phyloP scores from a whole-genome alignment of 2,329 filamentous ascomycete genomes.

The Pseudogymnoascus sp. region DNA sequence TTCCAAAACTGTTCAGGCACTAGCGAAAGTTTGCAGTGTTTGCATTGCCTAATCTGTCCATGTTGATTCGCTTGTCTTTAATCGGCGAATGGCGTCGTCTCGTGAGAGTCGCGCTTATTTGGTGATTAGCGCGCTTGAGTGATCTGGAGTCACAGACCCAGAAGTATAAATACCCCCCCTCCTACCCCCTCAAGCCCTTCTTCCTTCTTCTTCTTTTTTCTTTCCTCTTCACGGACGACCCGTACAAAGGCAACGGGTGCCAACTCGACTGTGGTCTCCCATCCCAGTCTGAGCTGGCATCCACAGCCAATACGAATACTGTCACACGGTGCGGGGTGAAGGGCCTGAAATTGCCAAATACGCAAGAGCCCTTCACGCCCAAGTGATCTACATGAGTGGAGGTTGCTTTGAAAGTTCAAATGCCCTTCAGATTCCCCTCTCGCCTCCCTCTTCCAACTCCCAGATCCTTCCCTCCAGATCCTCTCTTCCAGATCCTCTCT shows the following conservation, averaged over 20 bases:
- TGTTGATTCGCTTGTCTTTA: background rate
- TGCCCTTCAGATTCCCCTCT: background rate
- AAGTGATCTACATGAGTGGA: background rate
- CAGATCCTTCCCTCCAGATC: background rate
- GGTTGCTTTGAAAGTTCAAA: background rate
- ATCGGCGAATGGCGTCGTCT: conserved; percentile 1
- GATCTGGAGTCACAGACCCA: background rate
- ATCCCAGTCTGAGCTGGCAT: background rate
- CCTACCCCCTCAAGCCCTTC: background rate
- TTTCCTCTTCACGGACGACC: background rate
- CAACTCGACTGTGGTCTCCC: background rate
- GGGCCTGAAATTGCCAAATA: background rate
- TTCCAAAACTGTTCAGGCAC: background rate
- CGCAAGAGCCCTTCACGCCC: conserved; percentile 3
- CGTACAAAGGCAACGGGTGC: background rate
- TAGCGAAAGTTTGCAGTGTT: background rate
- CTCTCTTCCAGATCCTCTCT: background rate
- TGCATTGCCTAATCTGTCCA: background rate
- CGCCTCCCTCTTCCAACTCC: background rate
- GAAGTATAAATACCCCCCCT: background rate
- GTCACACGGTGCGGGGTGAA: background rate
- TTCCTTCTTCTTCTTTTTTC: background rate
- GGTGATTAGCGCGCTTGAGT: conserved; percentile 3
- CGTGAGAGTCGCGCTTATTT: conserved; percentile 4
- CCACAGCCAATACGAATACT: background rate